Evolutionary conservation across 1,139 yeast species (phyloP), one percentile per base, ranked within the genome.

Genomic region (Zygosaccharomyces sapae): DNA sequence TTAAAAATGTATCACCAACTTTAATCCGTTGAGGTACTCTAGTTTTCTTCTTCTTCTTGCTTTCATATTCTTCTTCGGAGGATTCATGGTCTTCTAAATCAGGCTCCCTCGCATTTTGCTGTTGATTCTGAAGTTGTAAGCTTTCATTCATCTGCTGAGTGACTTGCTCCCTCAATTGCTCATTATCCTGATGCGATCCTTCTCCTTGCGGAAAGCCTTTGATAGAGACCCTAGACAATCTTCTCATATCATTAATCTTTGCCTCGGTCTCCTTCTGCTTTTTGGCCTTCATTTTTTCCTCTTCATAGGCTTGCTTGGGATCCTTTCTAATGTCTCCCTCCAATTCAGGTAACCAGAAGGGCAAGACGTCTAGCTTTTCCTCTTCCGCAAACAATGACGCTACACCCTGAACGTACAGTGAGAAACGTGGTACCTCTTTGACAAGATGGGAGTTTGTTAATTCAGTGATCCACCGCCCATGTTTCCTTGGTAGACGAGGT

Each of bases 261-360:
- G 71, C 73, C 44, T 76, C 80, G 42, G 74, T 74, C 46, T 76
- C 79, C 45, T 70, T 70, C 46, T 76, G 73, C 44, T 71, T 70
- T 46, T 72, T 66, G 45, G 69, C 58, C 54, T 71, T 74, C 46
- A 65, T 66, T 54, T 72, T 70, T 53, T 76, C 76, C 53, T 80
- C 80, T 50, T 78, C 80, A 58, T 80, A 81, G 0, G 88, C 88
- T 58, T 81, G 85, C 55, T 80, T 80, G 16, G 94, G 94, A 58
- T 84, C 84, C 54, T 77, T 77, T 57, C 87, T 78, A 56, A 85
- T 83, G 61, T 86, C 96, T 48, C 73, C 75, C 63, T 92, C 97
- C 58, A 92, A 73, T 54, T 90, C 97, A 53, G 94, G 88, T 58
- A 88, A 76, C 98, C 98, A 92, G 67, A 88, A 86, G 45, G 98